phyloP scores from a whole-genome alignment of 2,329 filamentous ascomycete genomes.

The Fusarium coicis region DNA sequence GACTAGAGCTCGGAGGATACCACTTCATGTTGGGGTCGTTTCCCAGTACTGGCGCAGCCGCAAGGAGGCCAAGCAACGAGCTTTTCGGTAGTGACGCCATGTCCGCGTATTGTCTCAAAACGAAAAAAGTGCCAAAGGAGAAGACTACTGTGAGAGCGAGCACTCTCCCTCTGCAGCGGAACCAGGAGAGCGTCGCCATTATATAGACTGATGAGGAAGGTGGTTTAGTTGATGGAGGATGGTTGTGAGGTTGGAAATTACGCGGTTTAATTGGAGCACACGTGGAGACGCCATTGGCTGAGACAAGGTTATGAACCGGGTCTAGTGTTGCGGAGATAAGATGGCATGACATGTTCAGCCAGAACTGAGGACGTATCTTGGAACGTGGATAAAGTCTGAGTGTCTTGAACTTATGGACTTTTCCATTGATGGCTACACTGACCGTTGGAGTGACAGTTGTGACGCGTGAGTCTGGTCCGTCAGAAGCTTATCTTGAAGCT shows the following conservation, averaged over 20 bases:
- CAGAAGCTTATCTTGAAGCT: not conserved
- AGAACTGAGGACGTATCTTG: not conserved
- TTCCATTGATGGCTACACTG: not conserved
- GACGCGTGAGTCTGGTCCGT: rapidly evolving
- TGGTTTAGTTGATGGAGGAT: not conserved
- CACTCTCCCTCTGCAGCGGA: slow-evolving; percentile 10
- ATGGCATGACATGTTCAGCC: not conserved
- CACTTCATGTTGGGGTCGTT: slow-evolving; percentile 59
- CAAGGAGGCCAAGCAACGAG: slow-evolving; percentile 27
- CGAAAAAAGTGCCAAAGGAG: not conserved
- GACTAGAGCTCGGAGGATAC: slow-evolving; percentile 65
- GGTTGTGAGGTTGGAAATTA: slow-evolving; percentile 17
- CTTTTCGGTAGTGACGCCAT: slow-evolving; percentile 25
- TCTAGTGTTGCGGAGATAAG: not conserved
- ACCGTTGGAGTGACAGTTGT: not conserved
- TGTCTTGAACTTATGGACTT: not conserved
- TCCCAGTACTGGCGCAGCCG: slow-evolving; percentile 14
- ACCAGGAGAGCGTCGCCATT: slow-evolving; percentile 24
- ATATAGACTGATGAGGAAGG: not conserved
- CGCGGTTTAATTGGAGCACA: slow-evolving; percentile 27
- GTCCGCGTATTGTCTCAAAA: slow-evolving; percentile 17
- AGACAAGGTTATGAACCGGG: not conserved
- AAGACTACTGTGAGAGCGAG: slow-evolving; percentile 12
- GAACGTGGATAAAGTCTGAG: not conserved
- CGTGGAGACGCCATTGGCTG: slow-evolving; percentile 30